Percentiles rank a stretch among this genome's conserved stretches.
Conservation (phyloP, 2,329 filamentous ascomycete species). For the Eurotiales sp. region DNA sequence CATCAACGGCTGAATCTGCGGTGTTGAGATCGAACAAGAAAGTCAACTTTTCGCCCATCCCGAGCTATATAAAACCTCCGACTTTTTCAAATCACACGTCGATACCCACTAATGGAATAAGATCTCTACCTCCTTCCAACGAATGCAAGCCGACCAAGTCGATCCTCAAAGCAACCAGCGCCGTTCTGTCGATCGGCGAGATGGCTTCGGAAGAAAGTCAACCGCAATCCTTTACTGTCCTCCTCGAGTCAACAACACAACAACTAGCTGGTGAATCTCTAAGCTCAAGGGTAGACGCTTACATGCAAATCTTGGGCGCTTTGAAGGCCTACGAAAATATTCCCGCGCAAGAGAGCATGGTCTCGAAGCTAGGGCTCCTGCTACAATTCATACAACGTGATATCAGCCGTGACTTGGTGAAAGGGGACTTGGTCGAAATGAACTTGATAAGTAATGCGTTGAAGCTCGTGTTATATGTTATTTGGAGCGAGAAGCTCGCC, state of each 20-base stretch:
- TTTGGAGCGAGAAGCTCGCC: slow-evolving; percentile 69
- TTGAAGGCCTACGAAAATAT: slow-evolving; percentile 79
- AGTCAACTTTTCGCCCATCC: slow-evolving; percentile 61
- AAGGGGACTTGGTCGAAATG: slow-evolving; percentile 55
- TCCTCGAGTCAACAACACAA: slow-evolving; percentile 80
- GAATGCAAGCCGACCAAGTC: slow-evolving; percentile 60
- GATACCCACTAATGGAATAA: slow-evolving; percentile 26
- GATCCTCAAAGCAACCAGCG: slow-evolving; percentile 71
- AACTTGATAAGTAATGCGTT: slow-evolving; percentile 74
- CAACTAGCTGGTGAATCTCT: slow-evolving; percentile 73
- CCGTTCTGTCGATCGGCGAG: slow-evolving; percentile 31
- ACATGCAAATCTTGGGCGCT: slow-evolving; percentile 71
- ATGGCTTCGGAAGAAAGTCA: slow-evolving; percentile 41
- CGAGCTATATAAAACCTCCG: slow-evolving; percentile 51
- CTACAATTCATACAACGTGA: slow-evolving; percentile 83
- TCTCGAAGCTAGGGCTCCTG: slow-evolving; percentile 71
- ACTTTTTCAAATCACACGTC: slow-evolving; percentile 27
- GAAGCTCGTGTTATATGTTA: slow-evolving; percentile 70
- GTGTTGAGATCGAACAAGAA: slow-evolving; percentile 47
- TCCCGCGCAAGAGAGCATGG: slow-evolving; percentile 68
- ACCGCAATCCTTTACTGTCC: slow-evolving; percentile 63
- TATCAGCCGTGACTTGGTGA: slow-evolving; percentile 59
- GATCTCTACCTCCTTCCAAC: slow-evolving; percentile 46
- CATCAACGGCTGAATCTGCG: slow-evolving; percentile 34
- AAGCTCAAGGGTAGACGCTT: slow-evolving; percentile 75